Evolutionary conservation across 306 rosid genomes (phyloP).

Genomic region (Prunus dulcis): DNA sequence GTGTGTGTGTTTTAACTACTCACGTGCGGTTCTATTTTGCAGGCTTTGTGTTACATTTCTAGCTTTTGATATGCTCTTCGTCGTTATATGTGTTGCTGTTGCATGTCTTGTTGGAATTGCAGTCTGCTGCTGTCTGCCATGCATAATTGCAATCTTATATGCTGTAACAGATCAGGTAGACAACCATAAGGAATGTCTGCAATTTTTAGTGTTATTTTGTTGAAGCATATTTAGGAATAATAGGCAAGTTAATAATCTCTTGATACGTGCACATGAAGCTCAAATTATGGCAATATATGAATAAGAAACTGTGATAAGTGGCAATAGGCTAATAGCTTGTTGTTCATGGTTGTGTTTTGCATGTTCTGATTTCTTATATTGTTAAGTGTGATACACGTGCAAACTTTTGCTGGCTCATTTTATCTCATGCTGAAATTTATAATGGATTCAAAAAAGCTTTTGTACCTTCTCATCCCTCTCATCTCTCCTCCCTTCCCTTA

Average conservation of each 20-base stretch:
- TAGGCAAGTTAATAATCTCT: neutral
- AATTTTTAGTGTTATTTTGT: too few species aligned
- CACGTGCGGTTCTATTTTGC: conserved; percentile 33
- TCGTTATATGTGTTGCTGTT: conserved; percentile 61
- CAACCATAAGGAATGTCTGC: neutral
- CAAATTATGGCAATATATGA: neutral
- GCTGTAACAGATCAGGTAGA: conserved; percentile 70
- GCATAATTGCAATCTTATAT: conserved; percentile 75
- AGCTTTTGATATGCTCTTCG: conserved; percentile 66
- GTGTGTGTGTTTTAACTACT: conserved; percentile 13
- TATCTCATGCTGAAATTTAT: neutral
- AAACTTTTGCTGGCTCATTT: neutral
- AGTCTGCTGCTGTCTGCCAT: conserved; percentile 91
- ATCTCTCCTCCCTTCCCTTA: neutral
- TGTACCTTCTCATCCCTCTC: neutral
- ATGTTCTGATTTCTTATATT: neutral
- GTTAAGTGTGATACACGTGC: neutral
- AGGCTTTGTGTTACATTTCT: conserved; percentile 87
- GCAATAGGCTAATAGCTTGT: neutral
- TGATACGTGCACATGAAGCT: neutral
- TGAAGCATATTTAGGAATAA: neutral
- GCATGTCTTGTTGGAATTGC: conserved; percentile 89
- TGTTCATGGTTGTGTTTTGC: neutral
- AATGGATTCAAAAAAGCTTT: neutral
- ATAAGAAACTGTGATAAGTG: neutral